Percentiles rank a stretch among this genome's conserved stretches.
phyloP scores from a whole-genome alignment of 129 eudicot genomes.

The Pseudognaphalium luteoalbum region DNA sequence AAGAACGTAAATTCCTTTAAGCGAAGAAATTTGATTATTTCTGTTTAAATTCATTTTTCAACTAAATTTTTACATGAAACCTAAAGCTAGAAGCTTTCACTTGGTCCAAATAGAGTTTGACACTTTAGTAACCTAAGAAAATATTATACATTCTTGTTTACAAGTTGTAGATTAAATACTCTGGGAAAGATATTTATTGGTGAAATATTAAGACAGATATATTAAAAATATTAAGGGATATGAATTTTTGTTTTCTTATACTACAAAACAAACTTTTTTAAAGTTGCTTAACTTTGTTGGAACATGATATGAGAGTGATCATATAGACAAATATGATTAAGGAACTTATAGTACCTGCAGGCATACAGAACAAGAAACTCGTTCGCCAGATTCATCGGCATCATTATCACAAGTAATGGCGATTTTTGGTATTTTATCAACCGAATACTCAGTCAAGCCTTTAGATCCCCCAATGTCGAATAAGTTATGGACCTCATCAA shows the following conservation, averaged over 20 bases:
- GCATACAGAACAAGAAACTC: constrained; percentile 25
- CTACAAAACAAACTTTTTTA: neutral
- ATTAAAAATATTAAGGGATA: neutral
- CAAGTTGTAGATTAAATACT: neutral
- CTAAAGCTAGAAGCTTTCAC: constrained; percentile 7
- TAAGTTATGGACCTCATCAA: constrained; percentile 26
- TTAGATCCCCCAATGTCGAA: constrained; percentile 28
- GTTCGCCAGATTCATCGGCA: constrained; percentile 27
- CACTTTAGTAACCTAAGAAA: constrained; percentile 2
- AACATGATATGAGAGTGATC: neutral
- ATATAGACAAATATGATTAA: neutral
- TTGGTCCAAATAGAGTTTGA: constrained; percentile 10
- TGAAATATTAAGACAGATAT: neutral
- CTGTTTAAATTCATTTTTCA: too few species aligned
- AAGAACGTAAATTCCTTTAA: too few species aligned
- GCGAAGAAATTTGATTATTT: too few species aligned
- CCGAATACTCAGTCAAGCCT: constrained; percentile 27
- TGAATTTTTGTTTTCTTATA: neutral
- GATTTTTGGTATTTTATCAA: constrained; percentile 27
- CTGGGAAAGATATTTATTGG: neutral
- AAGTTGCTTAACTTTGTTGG: too few species aligned
- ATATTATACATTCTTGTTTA: neutral
- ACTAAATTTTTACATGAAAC: too few species aligned
- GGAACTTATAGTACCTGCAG: constrained; percentile 20
- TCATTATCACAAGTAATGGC: constrained; percentile 13